Evolutionary conservation across 257 asterid genomes (phyloP).

Genomic region (Paulownia fortunei): DNA sequence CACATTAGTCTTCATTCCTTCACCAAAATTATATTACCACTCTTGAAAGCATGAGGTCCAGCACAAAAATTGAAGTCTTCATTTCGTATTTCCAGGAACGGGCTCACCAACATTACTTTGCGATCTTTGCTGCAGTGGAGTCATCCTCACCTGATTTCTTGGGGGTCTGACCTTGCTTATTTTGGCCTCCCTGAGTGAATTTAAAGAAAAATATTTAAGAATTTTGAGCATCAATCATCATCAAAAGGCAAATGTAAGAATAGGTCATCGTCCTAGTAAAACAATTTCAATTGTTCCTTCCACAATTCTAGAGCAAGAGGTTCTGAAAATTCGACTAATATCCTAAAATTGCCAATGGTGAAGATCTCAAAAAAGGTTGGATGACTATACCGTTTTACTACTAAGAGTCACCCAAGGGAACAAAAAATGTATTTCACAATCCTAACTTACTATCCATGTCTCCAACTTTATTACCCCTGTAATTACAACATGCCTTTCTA

Average conservation of each 20-base stretch:
- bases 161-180: constrained; percentile 54
- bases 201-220: neutral
- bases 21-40: constrained; percentile 19
- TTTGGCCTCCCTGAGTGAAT: constrained; percentile 64
- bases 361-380: neutral
- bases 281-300: neutral
- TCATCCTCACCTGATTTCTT: constrained; percentile 55
- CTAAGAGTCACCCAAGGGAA: neutral
- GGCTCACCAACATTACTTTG: constrained; percentile 47
- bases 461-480: neutral
- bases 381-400: neutral
- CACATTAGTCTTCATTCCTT: constrained; percentile 14
- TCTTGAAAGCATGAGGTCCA: neutral
- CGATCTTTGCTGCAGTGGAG: constrained; percentile 28
- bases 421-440: neutral
- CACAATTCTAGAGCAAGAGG: neutral
- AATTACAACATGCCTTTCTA: neutral
- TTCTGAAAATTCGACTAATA: neutral
- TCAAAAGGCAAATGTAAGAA: neutral
- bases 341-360: neutral
- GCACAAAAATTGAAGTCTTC: constrained; percentile 17
- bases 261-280: neutral
- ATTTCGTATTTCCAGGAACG: constrained; percentile 42
- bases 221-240: neutral
- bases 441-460: neutral